Evolutionary conservation across 345 rosid species (phyloP).

Genomic region (Cardamine chenopodiifolia): DNA sequence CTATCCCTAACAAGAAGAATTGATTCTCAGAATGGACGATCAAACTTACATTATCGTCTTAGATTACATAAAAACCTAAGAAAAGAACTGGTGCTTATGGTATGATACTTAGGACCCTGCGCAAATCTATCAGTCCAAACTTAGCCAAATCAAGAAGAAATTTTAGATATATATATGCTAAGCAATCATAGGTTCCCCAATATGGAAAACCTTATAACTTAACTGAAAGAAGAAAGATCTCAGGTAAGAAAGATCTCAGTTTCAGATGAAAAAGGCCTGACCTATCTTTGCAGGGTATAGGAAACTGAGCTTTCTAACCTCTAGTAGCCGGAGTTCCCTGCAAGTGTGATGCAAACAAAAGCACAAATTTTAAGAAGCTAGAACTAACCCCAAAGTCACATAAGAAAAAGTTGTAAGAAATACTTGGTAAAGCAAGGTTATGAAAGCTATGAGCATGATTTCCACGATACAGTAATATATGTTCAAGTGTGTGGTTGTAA

Average conservation of each 20-base stretch:
- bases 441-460: constrained; percentile 52
- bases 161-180: too few relatives aligned
- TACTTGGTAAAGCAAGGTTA: constrained; percentile 55
- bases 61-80: constrained; percentile 58
- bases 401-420: neutral
- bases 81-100: constrained; percentile 96
- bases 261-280: constrained; percentile 66
- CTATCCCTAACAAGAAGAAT: constrained; percentile 60
- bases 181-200: neutral
- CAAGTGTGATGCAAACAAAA: constrained; percentile 5
- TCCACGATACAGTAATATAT: constrained; percentile 50
- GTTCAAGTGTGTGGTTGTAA: constrained; percentile 50
- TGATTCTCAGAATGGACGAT: constrained; percentile 6
- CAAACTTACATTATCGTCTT: neutral
- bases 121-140: constrained; percentile 76
- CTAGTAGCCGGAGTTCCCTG: constrained; percentile 51
- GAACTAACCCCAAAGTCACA: neutral
- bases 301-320: constrained; percentile 25
- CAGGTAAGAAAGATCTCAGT: constrained; percentile 44
- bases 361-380: neutral
- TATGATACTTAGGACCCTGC: constrained; percentile 81
- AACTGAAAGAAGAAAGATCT: neutral
- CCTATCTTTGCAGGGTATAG: constrained; percentile 49
- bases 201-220: neutral
- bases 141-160: constrained; percentile 59